Percentiles rank a stretch among this genome's conserved stretches.
Conservation (phyloP, 2,329 filamentous ascomycete species). For the Penicillium rolfsii region DNA sequence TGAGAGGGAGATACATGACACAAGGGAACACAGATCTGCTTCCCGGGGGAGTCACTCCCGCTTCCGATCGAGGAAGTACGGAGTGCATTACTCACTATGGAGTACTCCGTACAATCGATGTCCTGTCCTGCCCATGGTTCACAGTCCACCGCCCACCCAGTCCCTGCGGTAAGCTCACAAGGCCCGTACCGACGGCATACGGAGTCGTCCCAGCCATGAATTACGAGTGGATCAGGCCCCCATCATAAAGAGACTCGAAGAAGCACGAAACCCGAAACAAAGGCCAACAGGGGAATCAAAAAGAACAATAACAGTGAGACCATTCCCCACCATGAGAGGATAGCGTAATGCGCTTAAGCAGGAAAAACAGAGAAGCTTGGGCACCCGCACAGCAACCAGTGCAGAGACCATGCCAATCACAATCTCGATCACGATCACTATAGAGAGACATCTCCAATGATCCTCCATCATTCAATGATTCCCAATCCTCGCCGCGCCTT, state of each 20-base stretch:
- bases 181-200: constrained; percentile 27
- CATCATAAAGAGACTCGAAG: background rate
- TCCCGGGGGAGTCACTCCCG: background rate
- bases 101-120: too few relatives aligned
- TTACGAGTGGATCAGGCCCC: constrained; percentile 8
- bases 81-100: background rate
- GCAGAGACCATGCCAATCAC: constrained; percentile 1
- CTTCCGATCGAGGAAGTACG: constrained; percentile 9
- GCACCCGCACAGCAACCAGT: constrained; percentile 17
- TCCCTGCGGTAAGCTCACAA: constrained; percentile 11
- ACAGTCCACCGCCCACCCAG: background rate
- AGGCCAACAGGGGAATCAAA: background rate
- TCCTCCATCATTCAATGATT: background rate
- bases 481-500: background rate
- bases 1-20: constrained; percentile 1
- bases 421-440: background rate
- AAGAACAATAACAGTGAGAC: constrained; percentile 5
- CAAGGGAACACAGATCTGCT: background rate
- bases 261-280: background rate
- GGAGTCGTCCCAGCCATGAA: constrained; percentile 12
- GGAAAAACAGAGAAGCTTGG: constrained; percentile 14
- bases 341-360: constrained; percentile 12
- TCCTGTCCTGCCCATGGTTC: background rate
- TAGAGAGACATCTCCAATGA: background rate
- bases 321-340: background rate